Conservation (phyloP, 2,329 filamentous ascomycete genomes). For the Hymenoscyphus repandus region DNA sequence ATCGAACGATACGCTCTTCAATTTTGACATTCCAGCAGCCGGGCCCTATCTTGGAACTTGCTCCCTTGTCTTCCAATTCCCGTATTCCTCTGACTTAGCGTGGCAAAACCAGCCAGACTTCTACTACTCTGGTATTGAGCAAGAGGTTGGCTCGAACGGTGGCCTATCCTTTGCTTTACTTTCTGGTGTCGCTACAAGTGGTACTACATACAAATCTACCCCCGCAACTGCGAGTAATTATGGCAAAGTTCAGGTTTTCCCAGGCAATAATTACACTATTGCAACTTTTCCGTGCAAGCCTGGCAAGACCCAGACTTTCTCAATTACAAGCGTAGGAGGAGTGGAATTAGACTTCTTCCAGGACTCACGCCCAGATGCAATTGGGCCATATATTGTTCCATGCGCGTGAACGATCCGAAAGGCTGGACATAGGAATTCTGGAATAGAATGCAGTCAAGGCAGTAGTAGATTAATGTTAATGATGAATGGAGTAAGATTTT, state of each 20-base stretch:
- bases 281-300: constrained; percentile 21
- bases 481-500: too few species aligned
- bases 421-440: not conserved
- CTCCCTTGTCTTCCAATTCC: constrained; percentile 29
- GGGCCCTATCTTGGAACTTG: constrained; percentile 23
- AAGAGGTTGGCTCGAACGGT: constrained; percentile 22
- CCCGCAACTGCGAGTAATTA: constrained; percentile 20
- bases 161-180: constrained; percentile 26
- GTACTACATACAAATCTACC: constrained; percentile 20
- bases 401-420: constrained; percentile 13
- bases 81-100: constrained; percentile 20
- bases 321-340: constrained; percentile 18
- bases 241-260: constrained; percentile 26
- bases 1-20: constrained; percentile 26
- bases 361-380: constrained; percentile 16
- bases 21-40: constrained; percentile 25
- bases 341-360: constrained; percentile 28
- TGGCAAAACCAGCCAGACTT: constrained; percentile 15
- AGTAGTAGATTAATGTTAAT: too few species aligned
- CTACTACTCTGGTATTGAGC: constrained; percentile 26
- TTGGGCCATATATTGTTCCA: constrained; percentile 29
- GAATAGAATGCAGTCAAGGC: not conserved
- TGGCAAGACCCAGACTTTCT: constrained; percentile 16
- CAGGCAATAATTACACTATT: constrained; percentile 28
- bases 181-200: constrained; percentile 9